Evolutionary conservation across 768 basidiomycete genomes (phyloP).

Genomic region (Suillus occidentalis): DNA sequence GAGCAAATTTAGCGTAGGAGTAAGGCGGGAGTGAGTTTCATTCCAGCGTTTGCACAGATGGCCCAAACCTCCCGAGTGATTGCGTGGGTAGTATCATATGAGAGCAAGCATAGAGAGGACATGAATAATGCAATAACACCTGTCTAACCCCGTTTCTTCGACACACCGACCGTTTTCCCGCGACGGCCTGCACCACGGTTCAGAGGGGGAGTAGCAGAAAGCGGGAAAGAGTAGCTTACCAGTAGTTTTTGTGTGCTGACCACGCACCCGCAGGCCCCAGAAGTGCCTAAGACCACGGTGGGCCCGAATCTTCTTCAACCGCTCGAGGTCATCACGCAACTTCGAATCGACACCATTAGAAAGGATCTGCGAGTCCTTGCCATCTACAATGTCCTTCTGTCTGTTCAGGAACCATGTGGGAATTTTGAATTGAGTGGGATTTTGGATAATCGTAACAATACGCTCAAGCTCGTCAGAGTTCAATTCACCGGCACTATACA

Average conservation of each 20-base stretch:
- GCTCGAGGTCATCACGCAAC: constrained; percentile 96
- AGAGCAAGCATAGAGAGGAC: neutral
- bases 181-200: constrained; percentile 65
- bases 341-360: constrained; percentile 98
- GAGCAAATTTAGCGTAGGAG: neutral
- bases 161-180: constrained; percentile 95
- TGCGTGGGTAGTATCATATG: neutral
- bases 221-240: constrained; percentile 46
- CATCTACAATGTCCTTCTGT: constrained; percentile 96
- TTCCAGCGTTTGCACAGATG: neutral
- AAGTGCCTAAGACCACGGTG: constrained; percentile 92
- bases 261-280: constrained; percentile 94
- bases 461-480: constrained; percentile 99
- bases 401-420: constrained; percentile 99
- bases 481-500: constrained; percentile 89
- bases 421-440: constrained; percentile 99
- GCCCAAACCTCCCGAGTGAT: neutral
- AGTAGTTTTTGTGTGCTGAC: constrained; percentile 99
- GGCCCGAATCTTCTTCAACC: constrained; percentile 98
- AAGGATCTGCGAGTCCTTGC: constrained; percentile 93
- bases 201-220: neutral
- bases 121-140: constrained; percentile 3
- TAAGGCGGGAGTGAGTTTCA: neutral
- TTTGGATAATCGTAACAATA: constrained; percentile 98
- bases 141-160: constrained; percentile 76